These are phyloP conservation scores for Amanita rubescens DNA, from an alignment of 768 basidiomycete genomes.

Conservation along the genomic window DNA sequence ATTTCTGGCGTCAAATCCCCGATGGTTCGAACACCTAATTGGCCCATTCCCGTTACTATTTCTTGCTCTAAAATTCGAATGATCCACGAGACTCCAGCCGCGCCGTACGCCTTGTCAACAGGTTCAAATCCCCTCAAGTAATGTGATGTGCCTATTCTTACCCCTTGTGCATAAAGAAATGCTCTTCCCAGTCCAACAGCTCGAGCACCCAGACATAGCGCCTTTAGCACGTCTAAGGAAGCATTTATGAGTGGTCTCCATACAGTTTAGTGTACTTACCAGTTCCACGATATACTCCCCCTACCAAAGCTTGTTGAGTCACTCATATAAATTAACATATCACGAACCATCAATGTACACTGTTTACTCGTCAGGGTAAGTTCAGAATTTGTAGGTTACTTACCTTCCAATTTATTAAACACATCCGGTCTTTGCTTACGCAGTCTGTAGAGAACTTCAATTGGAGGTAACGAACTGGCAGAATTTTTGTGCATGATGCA, in stretches of 20 bases:
- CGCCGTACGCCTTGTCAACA: slow-evolving; percentile 59
- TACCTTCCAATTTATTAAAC: slow-evolving; percentile 64
- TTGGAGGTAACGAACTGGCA: slow-evolving; percentile 61
- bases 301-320: slow-evolving; percentile 16
- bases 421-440: slow-evolving; percentile 69
- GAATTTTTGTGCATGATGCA: not conserved
- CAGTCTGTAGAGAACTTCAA: slow-evolving; percentile 73
- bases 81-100: slow-evolving; percentile 58
- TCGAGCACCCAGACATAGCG: slow-evolving; percentile 80
- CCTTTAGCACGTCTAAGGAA: slow-evolving; percentile 69
- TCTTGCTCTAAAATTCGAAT: slow-evolving; percentile 69
- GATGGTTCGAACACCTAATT: slow-evolving; percentile 62
- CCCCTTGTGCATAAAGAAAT: slow-evolving; percentile 83
- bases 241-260: not conserved
- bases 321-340: not conserved
- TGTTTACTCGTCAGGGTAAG: slow-evolving; percentile 20
- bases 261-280: slow-evolving; percentile 30
- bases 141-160: slow-evolving; percentile 24
- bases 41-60: slow-evolving; percentile 68
- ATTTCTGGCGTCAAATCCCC: slow-evolving; percentile 66
- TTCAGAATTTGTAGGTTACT: slow-evolving; percentile 6
- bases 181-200: slow-evolving; percentile 83
- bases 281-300: slow-evolving; percentile 70
- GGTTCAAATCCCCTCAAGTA: not conserved
- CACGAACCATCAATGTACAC: slow-evolving; percentile 78